Evolutionary conservation across 2,329 filamentous ascomycete genomes (phyloP), one percentile per base, ranked within the genome.

Genomic region (Fusarium sp.): DNA sequence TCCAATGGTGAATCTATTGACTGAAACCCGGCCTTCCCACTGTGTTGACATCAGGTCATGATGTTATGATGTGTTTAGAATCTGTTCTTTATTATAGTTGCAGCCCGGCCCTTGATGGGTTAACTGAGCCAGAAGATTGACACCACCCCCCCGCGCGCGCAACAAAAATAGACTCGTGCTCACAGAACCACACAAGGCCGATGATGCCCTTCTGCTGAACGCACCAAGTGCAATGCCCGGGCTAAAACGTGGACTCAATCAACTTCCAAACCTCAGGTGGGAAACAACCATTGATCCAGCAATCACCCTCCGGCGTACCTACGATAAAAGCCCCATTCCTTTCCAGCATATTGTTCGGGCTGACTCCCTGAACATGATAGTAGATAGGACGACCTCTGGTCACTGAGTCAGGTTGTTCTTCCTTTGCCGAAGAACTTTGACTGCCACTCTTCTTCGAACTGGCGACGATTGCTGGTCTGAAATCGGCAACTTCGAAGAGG

Each of bases 271-370:
- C 67, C 14, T 70, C 56, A 2, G 57, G 41, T 0, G 68, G 50
- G 37, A 61, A 71, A 10, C n/a, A 54, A 9, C 68, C 62, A 27
- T 65, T 48, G 1, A 66, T 54, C 68, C 67, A 70, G 14, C 63
- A 71, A 54, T 70, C 67, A 11, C 67, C 30, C 2, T 25, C 23
- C 4, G 67, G 52, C 13, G 48, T 59, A 9, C 18, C 64, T 0
- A 37, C 27, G 6, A 71, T 45, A 0, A 70, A 13, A 0, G 66
- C 52, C 1, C 37, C 14, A 23, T 71, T 71, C 4, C 68, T 70
- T 4, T 43, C 66, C 1, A 71, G 48, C 23, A 66, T 39, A 5
- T 71, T 70, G 7, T 45, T 70, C 3, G 68, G 56, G 1, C 68
- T 71, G 5, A 70, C 32, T 0, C 66, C 58, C 8, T 48, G 30